phyloP scores from a whole-genome alignment of 495 filamentous ascomycete genomes.

The Penicillium verhagenii region DNA sequence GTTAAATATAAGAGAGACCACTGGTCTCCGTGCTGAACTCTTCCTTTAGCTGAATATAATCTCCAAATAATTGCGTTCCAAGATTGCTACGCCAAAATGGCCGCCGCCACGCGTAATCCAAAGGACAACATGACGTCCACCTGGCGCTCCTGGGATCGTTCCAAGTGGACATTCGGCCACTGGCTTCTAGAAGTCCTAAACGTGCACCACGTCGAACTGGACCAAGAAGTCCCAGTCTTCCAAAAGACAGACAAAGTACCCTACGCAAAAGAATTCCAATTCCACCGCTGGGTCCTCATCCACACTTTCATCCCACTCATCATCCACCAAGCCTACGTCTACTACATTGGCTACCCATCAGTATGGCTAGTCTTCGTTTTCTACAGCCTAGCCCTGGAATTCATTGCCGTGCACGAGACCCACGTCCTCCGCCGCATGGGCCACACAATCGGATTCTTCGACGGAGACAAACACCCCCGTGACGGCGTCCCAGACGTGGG shows the following conservation, averaged over 20 bases:
- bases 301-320: constrained; percentile 36
- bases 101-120: constrained; percentile 1
- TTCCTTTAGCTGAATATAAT: too few species aligned
- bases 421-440: constrained; percentile 30
- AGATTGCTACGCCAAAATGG: neutral
- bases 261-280: constrained; percentile 36
- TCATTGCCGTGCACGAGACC: constrained; percentile 35
- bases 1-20: neutral
- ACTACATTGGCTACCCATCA: constrained; percentile 27
- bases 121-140: constrained; percentile 48
- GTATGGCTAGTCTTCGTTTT: constrained; percentile 34
- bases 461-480: constrained; percentile 33
- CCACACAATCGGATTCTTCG: constrained; percentile 30
- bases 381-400: constrained; percentile 38
- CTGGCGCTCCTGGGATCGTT: constrained; percentile 34
- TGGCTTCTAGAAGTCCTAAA: constrained; percentile 35
- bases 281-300: constrained; percentile 40
- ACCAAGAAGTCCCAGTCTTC: constrained; percentile 37
- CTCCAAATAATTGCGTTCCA: too few species aligned
- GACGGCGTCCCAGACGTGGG: constrained; percentile 34
- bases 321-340: constrained; percentile 36
- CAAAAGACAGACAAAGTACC: constrained; percentile 38
- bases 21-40: neutral
- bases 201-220: constrained; percentile 30
- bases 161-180: constrained; percentile 35